A percentile compares a stretch with the other conserved stretches of the same genome.
phyloP scores from a whole-genome alignment of 805 yeast species.

The Starmerella kuoi region DNA sequence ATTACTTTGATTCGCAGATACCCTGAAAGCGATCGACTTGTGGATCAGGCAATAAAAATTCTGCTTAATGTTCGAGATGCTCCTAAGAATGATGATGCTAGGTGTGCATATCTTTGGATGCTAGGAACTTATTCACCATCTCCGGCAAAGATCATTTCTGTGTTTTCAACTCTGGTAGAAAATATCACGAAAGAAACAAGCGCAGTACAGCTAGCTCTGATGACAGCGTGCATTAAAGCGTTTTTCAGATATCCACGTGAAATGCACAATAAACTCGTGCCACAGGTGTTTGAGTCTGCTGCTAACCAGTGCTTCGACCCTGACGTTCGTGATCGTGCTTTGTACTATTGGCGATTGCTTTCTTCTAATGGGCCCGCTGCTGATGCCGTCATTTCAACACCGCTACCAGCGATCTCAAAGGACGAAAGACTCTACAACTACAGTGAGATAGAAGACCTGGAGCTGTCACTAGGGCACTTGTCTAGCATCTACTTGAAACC shows the following conservation, averaged over 20 bases:
- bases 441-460: slow-evolving; percentile 62
- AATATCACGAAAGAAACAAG: slow-evolving; percentile 50
- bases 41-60: background rate
- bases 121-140: slow-evolving; percentile 50
- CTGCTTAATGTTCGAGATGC: slow-evolving; percentile 1
- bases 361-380: slow-evolving; percentile 35
- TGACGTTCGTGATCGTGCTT: slow-evolving; percentile 76
- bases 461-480: slow-evolving; percentile 65
- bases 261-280: slow-evolving; percentile 43
- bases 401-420: slow-evolving; percentile 49
- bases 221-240: slow-evolving; percentile 63
- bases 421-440: slow-evolving; percentile 64
- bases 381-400: slow-evolving; percentile 45
- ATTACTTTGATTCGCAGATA: slow-evolving; percentile 67
- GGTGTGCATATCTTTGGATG: slow-evolving; percentile 71
- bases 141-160: slow-evolving; percentile 18
- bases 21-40: slow-evolving; percentile 40
- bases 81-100: slow-evolving; percentile 51
- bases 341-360: slow-evolving; percentile 71
- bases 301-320: slow-evolving; percentile 71
- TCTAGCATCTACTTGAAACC: slow-evolving; percentile 81
- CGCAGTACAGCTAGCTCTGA: slow-evolving; percentile 59
- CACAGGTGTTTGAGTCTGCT: slow-evolving; percentile 49
- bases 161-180: slow-evolving; percentile 35
- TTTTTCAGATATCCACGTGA: slow-evolving; percentile 45